Conservation (phyloP, 148 eudicot genomes). For the Chenopodium berlandieri region DNA sequence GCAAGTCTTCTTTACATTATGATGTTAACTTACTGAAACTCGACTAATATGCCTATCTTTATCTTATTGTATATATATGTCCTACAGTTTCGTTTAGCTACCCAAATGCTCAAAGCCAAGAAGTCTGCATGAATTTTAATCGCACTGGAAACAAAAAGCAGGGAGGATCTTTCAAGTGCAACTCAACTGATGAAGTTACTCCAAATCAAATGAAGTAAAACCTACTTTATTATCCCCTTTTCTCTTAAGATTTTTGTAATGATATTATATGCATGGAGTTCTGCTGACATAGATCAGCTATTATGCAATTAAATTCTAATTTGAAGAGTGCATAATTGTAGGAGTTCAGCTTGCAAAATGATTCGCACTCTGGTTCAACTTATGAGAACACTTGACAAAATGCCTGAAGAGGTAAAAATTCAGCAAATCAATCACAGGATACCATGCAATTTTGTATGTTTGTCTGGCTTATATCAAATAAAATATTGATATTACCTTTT, state of each 20-base stretch:
- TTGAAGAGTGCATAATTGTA: conserved; percentile 21
- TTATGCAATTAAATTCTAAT: background rate
- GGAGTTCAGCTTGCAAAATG: conserved; percentile 99
- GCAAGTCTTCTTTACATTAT: background rate
- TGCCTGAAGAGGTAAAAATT: conserved; percentile 84
- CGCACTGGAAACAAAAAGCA: conserved; percentile 78
- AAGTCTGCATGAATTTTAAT: conserved; percentile 80
- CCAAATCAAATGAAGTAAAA: conserved; percentile 85
- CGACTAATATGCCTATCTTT: background rate
- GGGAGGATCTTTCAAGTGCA: conserved; percentile 70
- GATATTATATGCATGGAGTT: background rate
- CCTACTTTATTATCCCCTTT: background rate
- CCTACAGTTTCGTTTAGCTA: conserved; percentile 84
- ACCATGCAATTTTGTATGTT: background rate
- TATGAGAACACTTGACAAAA: conserved; percentile 93
- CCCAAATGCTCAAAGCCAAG: conserved; percentile 68
- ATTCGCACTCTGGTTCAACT: conserved; percentile 82
- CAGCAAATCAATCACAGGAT: background rate
- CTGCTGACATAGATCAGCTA: background rate
- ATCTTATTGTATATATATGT: background rate
- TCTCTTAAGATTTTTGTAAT: background rate
- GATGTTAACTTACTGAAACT: background rate
- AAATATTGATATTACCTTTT: conserved; percentile 13
- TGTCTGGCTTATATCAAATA: background rate
- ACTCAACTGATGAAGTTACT: conserved; percentile 71